phyloP scores from a whole-genome alignment of 345 rosid species.

The Gossypium ekmanianum region DNA sequence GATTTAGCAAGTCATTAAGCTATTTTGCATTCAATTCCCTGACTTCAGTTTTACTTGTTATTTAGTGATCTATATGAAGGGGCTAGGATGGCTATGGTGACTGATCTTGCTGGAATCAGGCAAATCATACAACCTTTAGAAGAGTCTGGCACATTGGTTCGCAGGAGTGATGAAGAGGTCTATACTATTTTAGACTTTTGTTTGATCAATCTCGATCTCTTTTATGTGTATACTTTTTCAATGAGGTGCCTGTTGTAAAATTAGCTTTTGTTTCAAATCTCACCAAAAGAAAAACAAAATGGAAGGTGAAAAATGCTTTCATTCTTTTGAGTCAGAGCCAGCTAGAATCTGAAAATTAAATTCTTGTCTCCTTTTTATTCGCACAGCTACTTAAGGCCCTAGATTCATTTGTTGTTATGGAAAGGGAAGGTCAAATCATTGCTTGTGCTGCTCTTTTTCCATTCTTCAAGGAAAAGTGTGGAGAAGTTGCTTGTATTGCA shows the following conservation, averaged over 20 bases:
- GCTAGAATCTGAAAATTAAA: neutral
- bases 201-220: neutral
- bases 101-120: conserved; percentile 74
- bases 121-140: conserved; percentile 65
- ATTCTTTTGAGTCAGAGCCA: conserved; percentile 1
- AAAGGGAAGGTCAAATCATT: conserved; percentile 56
- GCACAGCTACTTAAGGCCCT: conserved; percentile 47
- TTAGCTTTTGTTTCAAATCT: neutral
- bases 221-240: conserved; percentile 8
- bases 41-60: conserved; percentile 14
- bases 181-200: conserved; percentile 17
- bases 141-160: conserved; percentile 65
- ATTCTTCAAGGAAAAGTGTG: conserved; percentile 74
- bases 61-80: conserved; percentile 92
- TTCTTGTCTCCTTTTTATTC: conserved; percentile 15
- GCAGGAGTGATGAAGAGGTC: conserved; percentile 79
- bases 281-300: neutral
- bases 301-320: neutral
- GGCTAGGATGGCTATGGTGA: conserved; percentile 63
- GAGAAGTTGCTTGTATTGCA: conserved; percentile 93
- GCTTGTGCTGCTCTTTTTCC: conserved; percentile 94
- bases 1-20: conserved; percentile 1
- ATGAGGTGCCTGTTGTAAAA: neutral
- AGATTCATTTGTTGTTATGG: conserved; percentile 52
- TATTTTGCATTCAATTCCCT: conserved; percentile 14